A percentile compares a stretch with the other conserved stretches of the same genome.
phyloP scores from a whole-genome alignment of 768 basidiomycete species.

The Mycena crocata region DNA sequence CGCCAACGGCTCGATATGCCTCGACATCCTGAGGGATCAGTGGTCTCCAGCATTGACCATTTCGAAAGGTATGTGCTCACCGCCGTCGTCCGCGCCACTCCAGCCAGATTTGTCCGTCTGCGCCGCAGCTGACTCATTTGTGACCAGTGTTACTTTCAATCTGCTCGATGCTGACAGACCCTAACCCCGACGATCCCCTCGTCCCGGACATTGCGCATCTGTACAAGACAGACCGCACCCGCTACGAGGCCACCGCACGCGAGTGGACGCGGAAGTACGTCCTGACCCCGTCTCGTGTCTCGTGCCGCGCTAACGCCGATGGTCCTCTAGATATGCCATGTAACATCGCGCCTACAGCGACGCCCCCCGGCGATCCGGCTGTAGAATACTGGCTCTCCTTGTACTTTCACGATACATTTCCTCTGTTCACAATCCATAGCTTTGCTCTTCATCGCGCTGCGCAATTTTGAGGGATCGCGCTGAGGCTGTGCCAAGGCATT shows the following conservation, averaged over 20 bases:
- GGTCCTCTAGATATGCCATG: constrained; percentile 50
- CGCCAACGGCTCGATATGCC: constrained; percentile 97
- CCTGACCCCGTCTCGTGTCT: neutral
- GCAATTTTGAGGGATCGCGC: neutral
- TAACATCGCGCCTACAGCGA: constrained; percentile 30
- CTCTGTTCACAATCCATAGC: constrained; percentile 23
- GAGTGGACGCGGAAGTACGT: constrained; percentile 99
- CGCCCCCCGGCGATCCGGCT: neutral
- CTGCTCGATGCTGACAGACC: constrained; percentile 99
- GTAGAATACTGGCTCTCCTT: constrained; percentile 24
- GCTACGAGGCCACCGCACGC: constrained; percentile 97
- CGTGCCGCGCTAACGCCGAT: constrained; percentile 25
- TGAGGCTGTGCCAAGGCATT: constrained; percentile 7
- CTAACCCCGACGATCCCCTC: constrained; percentile 98
- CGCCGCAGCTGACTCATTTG: constrained; percentile 23
- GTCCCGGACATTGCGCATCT: constrained; percentile 98
- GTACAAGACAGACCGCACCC: constrained; percentile 98
- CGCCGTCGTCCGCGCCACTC: too few species aligned
- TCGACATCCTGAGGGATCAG: constrained; percentile 98
- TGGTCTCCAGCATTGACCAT: constrained; percentile 99
- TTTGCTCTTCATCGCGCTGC: neutral
- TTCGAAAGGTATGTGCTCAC: constrained; percentile 88
- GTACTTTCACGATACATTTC: constrained; percentile 23
- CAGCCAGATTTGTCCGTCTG: constrained; percentile 5
- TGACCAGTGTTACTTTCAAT: constrained; percentile 91